Percentiles rank a stretch among this genome's conserved stretches.
Evolutionary conservation across 768 basidiomycete species (phyloP).

Genomic region (Suillus clintonianus): DNA sequence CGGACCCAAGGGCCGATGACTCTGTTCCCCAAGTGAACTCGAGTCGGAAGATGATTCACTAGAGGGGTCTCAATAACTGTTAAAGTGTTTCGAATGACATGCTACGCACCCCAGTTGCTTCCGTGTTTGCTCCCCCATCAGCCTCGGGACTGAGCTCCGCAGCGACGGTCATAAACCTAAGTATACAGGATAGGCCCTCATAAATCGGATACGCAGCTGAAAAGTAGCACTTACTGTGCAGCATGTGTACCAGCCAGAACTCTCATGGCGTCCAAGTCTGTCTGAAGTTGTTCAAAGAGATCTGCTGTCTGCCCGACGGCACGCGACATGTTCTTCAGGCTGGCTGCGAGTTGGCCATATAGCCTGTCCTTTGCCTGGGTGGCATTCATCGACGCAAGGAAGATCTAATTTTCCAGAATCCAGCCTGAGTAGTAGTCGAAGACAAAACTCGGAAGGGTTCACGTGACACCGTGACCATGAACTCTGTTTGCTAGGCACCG

Average conservation of each 20-base stretch:
- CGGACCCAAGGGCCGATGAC: background rate
- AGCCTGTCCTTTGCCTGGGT: conserved; percentile 81
- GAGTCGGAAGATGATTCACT: background rate
- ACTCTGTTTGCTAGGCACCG: too few species aligned
- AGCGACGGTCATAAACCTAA: conserved; percentile 54
- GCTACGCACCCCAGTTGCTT: background rate
- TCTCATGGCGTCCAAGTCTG: conserved; percentile 77
- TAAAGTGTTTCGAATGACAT: background rate
- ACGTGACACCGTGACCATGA: background rate
- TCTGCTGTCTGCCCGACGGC: conserved; percentile 74
- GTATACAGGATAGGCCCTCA: background rate
- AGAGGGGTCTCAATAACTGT: background rate
- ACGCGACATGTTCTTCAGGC: conserved; percentile 65
- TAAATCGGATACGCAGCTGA: background rate
- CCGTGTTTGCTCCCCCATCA: background rate
- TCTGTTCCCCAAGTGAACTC: background rate
- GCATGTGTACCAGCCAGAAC: conserved; percentile 78
- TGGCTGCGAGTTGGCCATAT: conserved; percentile 74
- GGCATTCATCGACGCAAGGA: conserved; percentile 45
- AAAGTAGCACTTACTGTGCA: conserved; percentile 62
- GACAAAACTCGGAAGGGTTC: background rate
- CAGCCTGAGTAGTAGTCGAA: too few species aligned
- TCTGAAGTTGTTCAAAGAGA: conserved; percentile 74
- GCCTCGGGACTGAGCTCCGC: conserved; percentile 40
- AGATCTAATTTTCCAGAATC: too few species aligned